phyloP scores from a whole-genome alignment of 2,329 filamentous ascomycete genomes.

The Neonectria ditissima region DNA sequence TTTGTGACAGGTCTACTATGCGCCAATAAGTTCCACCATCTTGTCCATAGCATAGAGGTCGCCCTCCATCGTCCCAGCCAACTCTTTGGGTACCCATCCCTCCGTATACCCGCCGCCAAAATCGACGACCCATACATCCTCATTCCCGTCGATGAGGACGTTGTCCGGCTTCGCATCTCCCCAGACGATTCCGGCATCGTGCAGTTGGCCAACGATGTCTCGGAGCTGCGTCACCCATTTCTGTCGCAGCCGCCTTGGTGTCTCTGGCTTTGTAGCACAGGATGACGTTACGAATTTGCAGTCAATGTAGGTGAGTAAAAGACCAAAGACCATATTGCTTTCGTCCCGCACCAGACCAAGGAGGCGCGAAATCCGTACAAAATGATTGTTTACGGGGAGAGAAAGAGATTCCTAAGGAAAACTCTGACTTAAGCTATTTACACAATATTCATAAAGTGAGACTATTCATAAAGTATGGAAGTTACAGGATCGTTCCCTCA shows the following conservation, averaged over 20 bases:
- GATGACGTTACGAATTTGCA: conserved; percentile 16
- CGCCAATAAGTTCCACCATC: background rate
- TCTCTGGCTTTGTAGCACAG: conserved; percentile 16
- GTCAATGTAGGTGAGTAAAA: conserved; percentile 36
- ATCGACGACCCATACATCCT: conserved; percentile 9
- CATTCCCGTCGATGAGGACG: background rate
- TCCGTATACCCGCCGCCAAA: conserved; percentile 14
- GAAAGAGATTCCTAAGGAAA: conserved; percentile 4
- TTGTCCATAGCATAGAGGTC: background rate
- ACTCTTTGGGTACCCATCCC: background rate
- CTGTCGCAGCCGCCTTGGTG: background rate
- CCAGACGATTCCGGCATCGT: conserved; percentile 5
- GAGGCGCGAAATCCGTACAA: too few relatives aligned
- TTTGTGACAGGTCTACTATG: too few relatives aligned
- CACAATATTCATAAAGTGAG: conserved; percentile 4
- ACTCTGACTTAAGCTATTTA: conserved; percentile 5
- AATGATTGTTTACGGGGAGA: conserved; percentile 2
- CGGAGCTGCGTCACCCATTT: conserved; percentile 26
- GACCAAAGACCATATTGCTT: conserved; percentile 18
- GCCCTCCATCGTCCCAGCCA: background rate
- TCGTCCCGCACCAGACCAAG: conserved; percentile 15
- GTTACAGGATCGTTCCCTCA: conserved; percentile 4
- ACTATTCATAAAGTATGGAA: conserved; percentile 1
- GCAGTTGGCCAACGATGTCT: background rate
- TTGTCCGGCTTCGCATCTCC: conserved; percentile 12